These are phyloP conservation scores for Cenchrus fungigraminus DNA, from an alignment of 176 grass and related monocot species.

Conservation along the genomic window DNA sequence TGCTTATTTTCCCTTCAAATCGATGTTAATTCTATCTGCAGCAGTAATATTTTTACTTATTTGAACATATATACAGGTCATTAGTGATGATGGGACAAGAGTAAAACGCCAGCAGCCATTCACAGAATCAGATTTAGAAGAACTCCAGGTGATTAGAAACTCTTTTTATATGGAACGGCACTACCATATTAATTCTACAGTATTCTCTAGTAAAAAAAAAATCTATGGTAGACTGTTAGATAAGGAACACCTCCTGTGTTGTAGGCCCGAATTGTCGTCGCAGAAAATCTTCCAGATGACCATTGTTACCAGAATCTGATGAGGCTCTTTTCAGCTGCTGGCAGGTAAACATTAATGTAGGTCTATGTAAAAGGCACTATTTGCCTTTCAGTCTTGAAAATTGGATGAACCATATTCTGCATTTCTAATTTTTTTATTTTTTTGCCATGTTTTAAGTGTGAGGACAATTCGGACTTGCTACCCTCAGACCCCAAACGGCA, in stretches of 20 bases:
- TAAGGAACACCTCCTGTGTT: slow-evolving; percentile 30
- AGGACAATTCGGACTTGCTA: slow-evolving; percentile 98
- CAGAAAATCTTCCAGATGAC: slow-evolving; percentile 98
- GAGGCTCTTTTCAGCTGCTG: slow-evolving; percentile 94
- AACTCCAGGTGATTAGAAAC: slow-evolving; percentile 68
- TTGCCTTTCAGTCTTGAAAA: slow-evolving; percentile 10
- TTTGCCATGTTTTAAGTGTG: slow-evolving; percentile 70
- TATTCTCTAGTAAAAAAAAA: slow-evolving; percentile 13
- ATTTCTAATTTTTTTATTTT: slow-evolving; percentile 32
- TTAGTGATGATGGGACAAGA: slow-evolving; percentile 95
- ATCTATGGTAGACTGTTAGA: slow-evolving; percentile 27
- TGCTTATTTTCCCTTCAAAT: slow-evolving; percentile 15
- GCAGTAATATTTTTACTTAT: slow-evolving; percentile 23
- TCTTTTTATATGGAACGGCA: slow-evolving; percentile 12
- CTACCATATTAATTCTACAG: slow-evolving; percentile 3
- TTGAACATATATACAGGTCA: slow-evolving; percentile 54
- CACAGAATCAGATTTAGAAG: slow-evolving; percentile 91
- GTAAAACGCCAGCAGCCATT: slow-evolving; percentile 80
- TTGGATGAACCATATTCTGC: slow-evolving; percentile 1
- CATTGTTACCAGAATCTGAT: slow-evolving; percentile 99
- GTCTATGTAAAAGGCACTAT: slow-evolving; percentile 14
- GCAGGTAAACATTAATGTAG: slow-evolving; percentile 66
- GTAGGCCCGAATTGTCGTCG: slow-evolving; percentile 93
- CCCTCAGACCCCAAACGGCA: slow-evolving; percentile 86
- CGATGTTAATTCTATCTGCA: slow-evolving; percentile 7